A percentile compares a stretch with the other conserved stretches of the same genome.
Evolutionary conservation across 2,329 filamentous ascomycete species (phyloP).

Genomic region (Pyrenophora tritici-repentis): DNA sequence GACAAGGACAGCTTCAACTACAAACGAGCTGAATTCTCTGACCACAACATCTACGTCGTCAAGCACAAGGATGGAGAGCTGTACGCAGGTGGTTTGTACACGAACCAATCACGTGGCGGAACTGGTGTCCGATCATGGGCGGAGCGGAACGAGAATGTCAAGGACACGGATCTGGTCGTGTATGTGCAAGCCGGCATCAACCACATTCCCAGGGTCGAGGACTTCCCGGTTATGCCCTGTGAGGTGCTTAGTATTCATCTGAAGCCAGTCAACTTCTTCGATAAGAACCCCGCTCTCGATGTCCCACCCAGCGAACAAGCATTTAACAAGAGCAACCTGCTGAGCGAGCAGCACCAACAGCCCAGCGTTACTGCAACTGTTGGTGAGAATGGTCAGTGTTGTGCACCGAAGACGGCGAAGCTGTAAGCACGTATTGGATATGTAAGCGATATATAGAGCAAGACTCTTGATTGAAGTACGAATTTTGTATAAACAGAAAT

Average conservation of each 20-base stretch:
- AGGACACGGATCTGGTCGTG: slow-evolving; percentile 62
- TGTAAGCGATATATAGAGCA: too few relatives aligned
- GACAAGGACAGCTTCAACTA: slow-evolving; percentile 60
- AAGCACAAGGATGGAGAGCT: slow-evolving; percentile 63
- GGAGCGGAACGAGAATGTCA: slow-evolving; percentile 58
- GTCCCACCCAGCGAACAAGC: slow-evolving; percentile 59
- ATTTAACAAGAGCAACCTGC: slow-evolving; percentile 51
- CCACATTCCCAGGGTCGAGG: slow-evolving; percentile 59
- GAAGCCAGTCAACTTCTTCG: slow-evolving; percentile 64
- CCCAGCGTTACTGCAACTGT: slow-evolving; percentile 43
- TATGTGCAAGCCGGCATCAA: slow-evolving; percentile 64
- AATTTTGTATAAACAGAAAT: too few relatives aligned
- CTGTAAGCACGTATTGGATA: neutral
- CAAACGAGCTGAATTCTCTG: slow-evolving; percentile 63
- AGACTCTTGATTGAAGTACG: too few relatives aligned
- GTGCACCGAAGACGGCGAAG: slow-evolving; percentile 37
- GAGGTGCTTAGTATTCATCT: slow-evolving; percentile 63
- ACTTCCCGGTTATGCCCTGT: slow-evolving; percentile 47
- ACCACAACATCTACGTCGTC: slow-evolving; percentile 63
- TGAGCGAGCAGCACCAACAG: slow-evolving; percentile 47
- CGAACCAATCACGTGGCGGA: slow-evolving; percentile 62
- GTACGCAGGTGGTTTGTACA: slow-evolving; percentile 64
- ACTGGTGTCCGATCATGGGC: slow-evolving; percentile 56
- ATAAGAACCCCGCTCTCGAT: slow-evolving; percentile 63
- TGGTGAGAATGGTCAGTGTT: slow-evolving; percentile 47